A percentile compares a stretch with the other conserved stretches of the same genome.
Conservation (phyloP, 768 basidiomycete species). For the Mycena indigotica region DNA sequence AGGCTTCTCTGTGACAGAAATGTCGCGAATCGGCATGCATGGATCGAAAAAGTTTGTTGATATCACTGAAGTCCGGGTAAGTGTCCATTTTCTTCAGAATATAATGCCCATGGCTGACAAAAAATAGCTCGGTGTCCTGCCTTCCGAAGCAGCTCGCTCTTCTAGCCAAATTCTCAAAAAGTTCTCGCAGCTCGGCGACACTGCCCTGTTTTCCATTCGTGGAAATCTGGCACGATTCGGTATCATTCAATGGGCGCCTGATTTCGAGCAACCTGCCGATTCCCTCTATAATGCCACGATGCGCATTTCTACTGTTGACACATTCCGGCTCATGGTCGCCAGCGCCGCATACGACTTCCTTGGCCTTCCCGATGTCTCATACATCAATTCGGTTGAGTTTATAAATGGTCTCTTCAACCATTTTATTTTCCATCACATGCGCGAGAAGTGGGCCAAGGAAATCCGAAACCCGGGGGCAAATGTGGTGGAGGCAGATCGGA, state of each 20-base stretch:
- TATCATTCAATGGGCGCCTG: conserved; percentile 4
- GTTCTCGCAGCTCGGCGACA: conserved; percentile 8
- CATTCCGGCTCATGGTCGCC: conserved; percentile 3
- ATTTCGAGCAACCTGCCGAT: conserved; percentile 9
- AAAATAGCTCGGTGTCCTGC: background rate
- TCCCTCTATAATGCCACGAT: conserved; percentile 11
- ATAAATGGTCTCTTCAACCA: conserved; percentile 11
- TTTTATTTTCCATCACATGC: conserved; percentile 9
- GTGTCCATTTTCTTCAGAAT: background rate
- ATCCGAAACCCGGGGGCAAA: conserved; percentile 7
- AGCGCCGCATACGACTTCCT: conserved; percentile 12
- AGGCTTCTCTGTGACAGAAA: conserved; percentile 5
- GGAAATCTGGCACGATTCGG: conserved; percentile 11
- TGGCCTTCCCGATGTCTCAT: background rate
- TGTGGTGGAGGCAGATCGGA: background rate
- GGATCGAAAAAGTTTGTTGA: background rate
- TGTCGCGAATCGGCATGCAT: background rate
- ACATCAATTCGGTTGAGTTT: background rate
- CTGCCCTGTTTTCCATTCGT: conserved; percentile 4
- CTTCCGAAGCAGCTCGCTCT: too few relatives aligned
- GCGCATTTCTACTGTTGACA: conserved; percentile 13
- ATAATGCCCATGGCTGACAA: background rate
- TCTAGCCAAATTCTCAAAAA: background rate
- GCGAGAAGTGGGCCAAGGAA: conserved; percentile 4
- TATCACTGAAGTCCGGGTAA: conserved; percentile 10